Conservation (phyloP, 495 filamentous ascomycete species). For the Cenococcum geophilum region DNA sequence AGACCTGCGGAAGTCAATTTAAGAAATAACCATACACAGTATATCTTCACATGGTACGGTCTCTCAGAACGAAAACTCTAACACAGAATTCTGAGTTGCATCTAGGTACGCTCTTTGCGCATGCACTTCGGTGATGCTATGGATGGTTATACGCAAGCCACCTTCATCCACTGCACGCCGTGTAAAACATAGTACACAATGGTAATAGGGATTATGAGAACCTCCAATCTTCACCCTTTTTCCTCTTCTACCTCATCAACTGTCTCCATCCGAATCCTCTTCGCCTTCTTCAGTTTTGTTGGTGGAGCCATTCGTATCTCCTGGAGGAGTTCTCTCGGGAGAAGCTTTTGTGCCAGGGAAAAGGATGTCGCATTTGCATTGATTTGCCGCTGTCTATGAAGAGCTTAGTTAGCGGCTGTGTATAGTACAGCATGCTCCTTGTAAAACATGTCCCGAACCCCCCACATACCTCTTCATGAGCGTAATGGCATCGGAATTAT, state of each 20-base stretch:
- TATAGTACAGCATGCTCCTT: conserved; percentile 27
- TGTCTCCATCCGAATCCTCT: conserved; percentile 39
- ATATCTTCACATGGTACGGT: conserved; percentile 94
- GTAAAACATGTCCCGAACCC: conserved; percentile 22
- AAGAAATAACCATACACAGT: conserved; percentile 93
- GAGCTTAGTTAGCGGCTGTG: conserved; percentile 15
- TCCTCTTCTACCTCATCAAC: conserved; percentile 31
- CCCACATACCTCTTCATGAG: conserved; percentile 67
- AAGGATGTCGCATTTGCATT: conserved; percentile 69
- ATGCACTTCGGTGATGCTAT: conserved; percentile 91
- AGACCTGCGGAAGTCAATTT: conserved; percentile 85
- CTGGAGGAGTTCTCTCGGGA: conserved; percentile 77
- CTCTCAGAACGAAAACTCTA: not conserved
- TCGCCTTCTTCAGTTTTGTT: conserved; percentile 34
- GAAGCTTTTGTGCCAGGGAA: conserved; percentile 70
- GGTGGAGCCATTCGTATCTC: conserved; percentile 68
- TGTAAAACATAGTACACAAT: conserved; percentile 74
- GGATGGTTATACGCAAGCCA: conserved; percentile 82
- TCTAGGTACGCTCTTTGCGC: conserved; percentile 79
- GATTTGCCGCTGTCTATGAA: conserved; percentile 67
- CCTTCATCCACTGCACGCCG: conserved; percentile 64
- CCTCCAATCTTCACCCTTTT: conserved; percentile 18
- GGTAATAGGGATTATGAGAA: conserved; percentile 44
- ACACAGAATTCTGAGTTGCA: conserved; percentile 9
- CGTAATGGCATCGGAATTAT: conserved; percentile 74